These are phyloP conservation scores for Scortechinia acanthostroma DNA, from an alignment of 2,329 filamentous ascomycete species.

Conservation along the genomic window DNA sequence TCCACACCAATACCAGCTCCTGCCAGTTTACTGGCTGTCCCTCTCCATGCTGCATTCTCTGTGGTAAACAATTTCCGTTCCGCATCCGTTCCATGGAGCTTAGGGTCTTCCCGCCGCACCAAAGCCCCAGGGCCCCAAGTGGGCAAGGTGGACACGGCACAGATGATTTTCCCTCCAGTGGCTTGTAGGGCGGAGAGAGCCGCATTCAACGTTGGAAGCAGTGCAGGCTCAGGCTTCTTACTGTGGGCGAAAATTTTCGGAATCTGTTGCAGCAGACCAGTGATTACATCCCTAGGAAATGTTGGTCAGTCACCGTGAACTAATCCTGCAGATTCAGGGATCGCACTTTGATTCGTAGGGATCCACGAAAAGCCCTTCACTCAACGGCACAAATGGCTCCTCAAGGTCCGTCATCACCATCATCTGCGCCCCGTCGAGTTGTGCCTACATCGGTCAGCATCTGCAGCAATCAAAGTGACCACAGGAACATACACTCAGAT, in stretches of 20 bases:
- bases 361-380: conserved; percentile 88
- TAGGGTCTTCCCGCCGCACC: conserved; percentile 80
- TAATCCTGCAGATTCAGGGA: too few species aligned
- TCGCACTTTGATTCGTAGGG: conserved; percentile 75
- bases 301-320: conserved; percentile 13
- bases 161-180: conserved; percentile 88
- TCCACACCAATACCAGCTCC: conserved; percentile 81
- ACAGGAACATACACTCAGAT: conserved; percentile 63
- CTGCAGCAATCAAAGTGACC: not conserved
- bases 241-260: conserved; percentile 80
- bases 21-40: conserved; percentile 80
- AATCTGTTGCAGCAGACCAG: conserved; percentile 74
- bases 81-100: conserved; percentile 76
- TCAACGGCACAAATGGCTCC: conserved; percentile 88
- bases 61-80: conserved; percentile 89
- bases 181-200: conserved; percentile 75
- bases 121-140: conserved; percentile 85
- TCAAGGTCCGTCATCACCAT: conserved; percentile 97
- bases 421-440: conserved; percentile 86
- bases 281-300: conserved; percentile 60
- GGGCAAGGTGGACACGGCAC: conserved; percentile 78
- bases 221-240: conserved; percentile 83
- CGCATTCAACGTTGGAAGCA: conserved; percentile 78
- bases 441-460: conserved; percentile 38
- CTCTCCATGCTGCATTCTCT: conserved; percentile 82